A percentile compares a stretch with the other conserved stretches of the same genome.
Evolutionary conservation across 2,329 filamentous ascomycete species (phyloP).

Genomic region (Venturia asperata): DNA sequence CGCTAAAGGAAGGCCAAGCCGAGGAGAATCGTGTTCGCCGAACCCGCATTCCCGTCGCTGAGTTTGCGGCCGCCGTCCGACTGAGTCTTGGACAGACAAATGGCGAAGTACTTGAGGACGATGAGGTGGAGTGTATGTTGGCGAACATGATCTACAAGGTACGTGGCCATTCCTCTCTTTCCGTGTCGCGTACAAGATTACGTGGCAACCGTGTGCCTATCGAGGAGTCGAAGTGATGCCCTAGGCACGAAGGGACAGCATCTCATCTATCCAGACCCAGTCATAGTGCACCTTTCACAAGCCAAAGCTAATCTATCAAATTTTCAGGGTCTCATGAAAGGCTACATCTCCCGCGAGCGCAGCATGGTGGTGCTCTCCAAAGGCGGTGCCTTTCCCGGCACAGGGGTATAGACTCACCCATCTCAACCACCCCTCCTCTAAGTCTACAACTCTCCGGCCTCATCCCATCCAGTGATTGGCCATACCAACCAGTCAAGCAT

Average conservation of each 20-base stretch:
- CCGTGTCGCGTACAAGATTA: constrained; percentile 1
- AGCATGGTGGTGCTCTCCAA: constrained; percentile 91
- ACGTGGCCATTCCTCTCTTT: constrained; percentile 26
- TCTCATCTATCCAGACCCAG: neutral
- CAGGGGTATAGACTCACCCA: constrained; percentile 31
- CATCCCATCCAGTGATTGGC: neutral
- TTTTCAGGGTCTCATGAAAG: constrained; percentile 81
- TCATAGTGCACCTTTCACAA: neutral
- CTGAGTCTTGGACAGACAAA: constrained; percentile 55
- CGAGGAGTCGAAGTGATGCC: constrained; percentile 2
- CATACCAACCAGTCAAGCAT: neutral
- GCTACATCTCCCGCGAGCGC: constrained; percentile 88
- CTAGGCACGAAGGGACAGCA: neutral
- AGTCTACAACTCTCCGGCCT: neutral
- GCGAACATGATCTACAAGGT: constrained; percentile 99
- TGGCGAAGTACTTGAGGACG: constrained; percentile 62
- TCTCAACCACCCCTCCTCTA: neutral
- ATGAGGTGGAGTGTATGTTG: constrained; percentile 91
- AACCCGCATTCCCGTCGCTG: constrained; percentile 72
- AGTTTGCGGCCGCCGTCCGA: constrained; percentile 79
- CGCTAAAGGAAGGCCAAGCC: constrained; percentile 60
- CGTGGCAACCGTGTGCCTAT: constrained; percentile 12
- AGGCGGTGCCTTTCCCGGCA: constrained; percentile 86
- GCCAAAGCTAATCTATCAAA: constrained; percentile 14
- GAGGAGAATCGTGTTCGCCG: constrained; percentile 55